A percentile compares a stretch with the other conserved stretches of the same genome.
Conservation (phyloP, 1,284 basidiomycete genomes). For the Coniferiporia sulphurascens region DNA sequence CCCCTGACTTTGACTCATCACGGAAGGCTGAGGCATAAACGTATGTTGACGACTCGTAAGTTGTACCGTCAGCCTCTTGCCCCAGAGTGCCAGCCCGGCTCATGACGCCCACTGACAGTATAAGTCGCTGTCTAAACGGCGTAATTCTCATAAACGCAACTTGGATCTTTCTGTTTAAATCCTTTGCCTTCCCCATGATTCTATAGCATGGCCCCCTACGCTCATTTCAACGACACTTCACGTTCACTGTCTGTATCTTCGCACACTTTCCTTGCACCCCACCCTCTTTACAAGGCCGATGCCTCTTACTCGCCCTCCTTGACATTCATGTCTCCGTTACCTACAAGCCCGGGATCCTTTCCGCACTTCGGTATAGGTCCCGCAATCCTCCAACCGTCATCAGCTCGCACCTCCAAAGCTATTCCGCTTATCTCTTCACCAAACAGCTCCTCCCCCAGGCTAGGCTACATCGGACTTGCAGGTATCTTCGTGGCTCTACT, state of each 20-base stretch:
- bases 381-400: neutral
- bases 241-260: neutral
- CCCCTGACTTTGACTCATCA: no score
- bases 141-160: neutral
- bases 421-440: neutral
- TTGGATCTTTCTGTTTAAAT: neutral
- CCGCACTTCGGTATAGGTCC: conserved; percentile 10
- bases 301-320: neutral
- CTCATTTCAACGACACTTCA: conserved; percentile 6
- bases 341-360: neutral
- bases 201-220: conserved; percentile 13
- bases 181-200: neutral
- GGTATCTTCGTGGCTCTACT: neutral
- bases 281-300: neutral
- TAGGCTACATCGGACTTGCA: conserved; percentile 6
- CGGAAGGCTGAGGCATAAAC: no score
- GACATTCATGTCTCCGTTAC: neutral
- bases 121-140: neutral
- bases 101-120: neutral
- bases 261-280: neutral
- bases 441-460: neutral
- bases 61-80: neutral
- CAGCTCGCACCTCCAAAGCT: neutral
- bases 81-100: neutral
- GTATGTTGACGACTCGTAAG: neutral